Conservation (phyloP, 805 yeast species). For the Saccharomycopsis sp. region DNA sequence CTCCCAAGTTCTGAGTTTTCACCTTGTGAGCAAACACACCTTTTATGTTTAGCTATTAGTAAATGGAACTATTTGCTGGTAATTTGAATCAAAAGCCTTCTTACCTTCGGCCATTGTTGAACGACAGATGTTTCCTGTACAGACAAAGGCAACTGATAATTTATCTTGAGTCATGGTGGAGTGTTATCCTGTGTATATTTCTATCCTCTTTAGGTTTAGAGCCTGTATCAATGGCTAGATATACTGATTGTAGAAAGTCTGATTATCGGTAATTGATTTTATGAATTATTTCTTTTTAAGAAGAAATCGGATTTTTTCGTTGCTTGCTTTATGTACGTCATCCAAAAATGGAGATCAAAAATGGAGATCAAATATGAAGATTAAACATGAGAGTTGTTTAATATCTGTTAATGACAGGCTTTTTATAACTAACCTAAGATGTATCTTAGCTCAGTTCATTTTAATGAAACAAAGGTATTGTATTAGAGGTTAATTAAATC, state of each 20-base stretch:
- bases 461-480: too few species aligned
- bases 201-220: too few species aligned
- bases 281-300: too few species aligned
- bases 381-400: too few species aligned
- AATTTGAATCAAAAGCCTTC: neutral
- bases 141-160: conserved; percentile 15
- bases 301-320: neutral
- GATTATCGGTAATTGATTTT: neutral
- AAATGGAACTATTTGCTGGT: neutral
- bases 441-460: too few species aligned
- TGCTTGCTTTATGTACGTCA: neutral
- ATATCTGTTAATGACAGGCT: too few species aligned
- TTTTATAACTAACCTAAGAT: too few species aligned
- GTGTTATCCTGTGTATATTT: neutral
- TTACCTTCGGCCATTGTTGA: conserved; percentile 18
- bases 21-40: conserved; percentile 14
- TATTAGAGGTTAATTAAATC: too few species aligned
- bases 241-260: too few species aligned
- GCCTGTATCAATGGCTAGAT: too few species aligned
- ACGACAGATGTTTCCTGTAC: conserved; percentile 19
- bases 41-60: neutral
- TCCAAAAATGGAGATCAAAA: neutral
- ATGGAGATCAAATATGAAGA: neutral
- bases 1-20: conserved; percentile 1
- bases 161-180: neutral